phyloP scores from a whole-genome alignment of 495 filamentous ascomycete species.

The Tuber brumale region DNA sequence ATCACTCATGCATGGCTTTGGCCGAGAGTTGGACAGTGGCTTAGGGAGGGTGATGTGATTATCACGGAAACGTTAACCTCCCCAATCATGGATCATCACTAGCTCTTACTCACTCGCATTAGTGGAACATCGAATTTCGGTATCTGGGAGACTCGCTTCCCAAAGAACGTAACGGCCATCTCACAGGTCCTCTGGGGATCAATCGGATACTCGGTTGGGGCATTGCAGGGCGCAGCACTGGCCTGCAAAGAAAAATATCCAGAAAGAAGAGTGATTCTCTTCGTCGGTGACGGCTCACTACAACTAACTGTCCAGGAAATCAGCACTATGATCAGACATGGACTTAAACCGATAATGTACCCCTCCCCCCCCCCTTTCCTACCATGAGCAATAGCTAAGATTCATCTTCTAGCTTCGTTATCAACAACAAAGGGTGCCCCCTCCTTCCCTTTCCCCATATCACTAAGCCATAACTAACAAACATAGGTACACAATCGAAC shows the following conservation, averaged over 20 bases:
- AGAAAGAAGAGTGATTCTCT: slow-evolving; percentile 63
- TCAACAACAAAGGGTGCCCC: slow-evolving; percentile 64
- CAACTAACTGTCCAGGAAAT: slow-evolving; percentile 82
- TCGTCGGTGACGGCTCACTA: slow-evolving; percentile 81
- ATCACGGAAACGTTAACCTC: slow-evolving; percentile 65
- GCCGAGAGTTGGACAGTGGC: slow-evolving; percentile 71
- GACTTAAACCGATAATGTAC: slow-evolving; percentile 72
- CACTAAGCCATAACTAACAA: slow-evolving; percentile 5
- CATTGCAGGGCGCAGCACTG: slow-evolving; percentile 67
- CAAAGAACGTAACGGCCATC: slow-evolving; percentile 63
- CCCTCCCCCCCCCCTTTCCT: slow-evolving; percentile 22
- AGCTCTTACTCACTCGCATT: slow-evolving; percentile 8
- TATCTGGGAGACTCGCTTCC: slow-evolving; percentile 81
- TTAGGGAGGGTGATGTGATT: slow-evolving; percentile 68
- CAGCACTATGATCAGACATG: slow-evolving; percentile 73
- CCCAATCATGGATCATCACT: background rate
- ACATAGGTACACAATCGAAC: slow-evolving; percentile 56
- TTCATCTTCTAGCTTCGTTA: slow-evolving; percentile 55
- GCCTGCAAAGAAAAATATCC: slow-evolving; percentile 55
- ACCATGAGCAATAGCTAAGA: slow-evolving; percentile 5
- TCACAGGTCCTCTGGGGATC: slow-evolving; percentile 85
- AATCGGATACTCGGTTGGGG: slow-evolving; percentile 76
- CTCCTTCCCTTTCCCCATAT: background rate
- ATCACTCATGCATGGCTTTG: slow-evolving; percentile 87
- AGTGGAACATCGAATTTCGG: slow-evolving; percentile 80